These are phyloP conservation scores for Lepidium aucheri DNA, from an alignment of 345 rosid species.

Conservation along the genomic window DNA sequence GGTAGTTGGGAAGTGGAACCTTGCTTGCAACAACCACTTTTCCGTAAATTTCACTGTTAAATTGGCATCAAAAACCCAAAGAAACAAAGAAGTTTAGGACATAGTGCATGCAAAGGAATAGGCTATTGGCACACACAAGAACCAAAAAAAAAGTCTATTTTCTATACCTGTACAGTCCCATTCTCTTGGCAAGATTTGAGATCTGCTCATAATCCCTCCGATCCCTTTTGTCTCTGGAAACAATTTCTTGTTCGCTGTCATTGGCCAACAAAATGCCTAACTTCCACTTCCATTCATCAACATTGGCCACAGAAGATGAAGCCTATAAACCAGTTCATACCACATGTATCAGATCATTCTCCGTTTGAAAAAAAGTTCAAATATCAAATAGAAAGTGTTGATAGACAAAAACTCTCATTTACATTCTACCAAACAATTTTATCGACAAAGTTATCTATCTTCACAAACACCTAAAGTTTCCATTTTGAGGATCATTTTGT, in stretches of 20 bases:
- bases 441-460: background rate
- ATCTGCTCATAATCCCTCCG: conserved; percentile 96
- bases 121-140: background rate
- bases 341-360: background rate
- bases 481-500: background rate
- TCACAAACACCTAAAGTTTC: conserved; percentile 9
- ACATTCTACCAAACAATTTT: background rate
- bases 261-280: conserved; percentile 63
- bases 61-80: background rate
- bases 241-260: conserved; percentile 76
- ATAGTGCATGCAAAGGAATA: background rate
- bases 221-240: conserved; percentile 84
- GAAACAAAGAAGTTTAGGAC: background rate
- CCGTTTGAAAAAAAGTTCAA: background rate
- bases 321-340: conserved; percentile 40
- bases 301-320: conserved; percentile 88
- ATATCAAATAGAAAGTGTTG: background rate
- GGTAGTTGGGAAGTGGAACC: conserved; percentile 91
- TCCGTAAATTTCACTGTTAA: conserved; percentile 75
- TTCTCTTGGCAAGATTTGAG: conserved; percentile 71
- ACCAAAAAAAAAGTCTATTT: background rate
- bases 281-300: conserved; percentile 99
- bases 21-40: conserved; percentile 95
- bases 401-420: background rate
- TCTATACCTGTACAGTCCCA: conserved; percentile 79